A percentile compares a stretch with the other conserved stretches of the same genome.
Evolutionary conservation across 805 yeast species (phyloP).

Genomic region (Lachancea dasiensis): DNA sequence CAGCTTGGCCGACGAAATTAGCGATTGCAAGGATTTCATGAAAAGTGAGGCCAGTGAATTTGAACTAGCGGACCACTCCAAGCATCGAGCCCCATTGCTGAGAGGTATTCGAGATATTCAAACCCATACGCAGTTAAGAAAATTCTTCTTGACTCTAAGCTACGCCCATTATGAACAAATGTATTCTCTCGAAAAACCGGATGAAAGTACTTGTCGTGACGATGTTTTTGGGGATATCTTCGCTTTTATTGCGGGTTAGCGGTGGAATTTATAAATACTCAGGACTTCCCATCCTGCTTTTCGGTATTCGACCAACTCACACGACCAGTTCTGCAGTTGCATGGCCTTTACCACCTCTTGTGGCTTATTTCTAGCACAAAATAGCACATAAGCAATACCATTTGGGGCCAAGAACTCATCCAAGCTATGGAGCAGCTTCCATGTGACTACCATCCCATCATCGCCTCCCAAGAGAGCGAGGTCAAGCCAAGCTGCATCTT

Average conservation of each 20-base stretch:
- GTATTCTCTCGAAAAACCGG: slow-evolving; percentile 44
- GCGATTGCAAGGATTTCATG: slow-evolving; percentile 33
- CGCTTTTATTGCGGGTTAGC: slow-evolving; percentile 1
- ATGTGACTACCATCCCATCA: slow-evolving; percentile 86
- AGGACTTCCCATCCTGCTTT: slow-evolving; percentile 97
- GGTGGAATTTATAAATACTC: slow-evolving; percentile 58
- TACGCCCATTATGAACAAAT: slow-evolving; percentile 37
- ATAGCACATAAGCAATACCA: slow-evolving; percentile 83
- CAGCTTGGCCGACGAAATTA: slow-evolving; percentile 43
- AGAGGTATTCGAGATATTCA: slow-evolving; percentile 21
- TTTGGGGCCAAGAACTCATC: slow-evolving; percentile 43
- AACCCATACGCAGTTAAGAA: slow-evolving; percentile 23
- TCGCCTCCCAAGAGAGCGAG: slow-evolving; percentile 85
- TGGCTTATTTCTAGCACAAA: slow-evolving; percentile 89
- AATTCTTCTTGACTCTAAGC: slow-evolving; percentile 26
- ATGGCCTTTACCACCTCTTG: slow-evolving; percentile 47
- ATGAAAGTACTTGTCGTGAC: slow-evolving; percentile 41
- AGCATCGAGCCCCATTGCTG: slow-evolving; percentile 26
- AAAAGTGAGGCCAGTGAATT: slow-evolving; percentile 15
- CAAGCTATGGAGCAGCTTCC: slow-evolving; percentile 50
- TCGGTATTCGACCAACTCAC: slow-evolving; percentile 49
- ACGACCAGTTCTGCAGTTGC: slow-evolving; percentile 47
- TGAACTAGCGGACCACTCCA: slow-evolving; percentile 16
- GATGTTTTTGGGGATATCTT: slow-evolving; percentile 60
- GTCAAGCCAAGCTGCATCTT: slow-evolving; percentile 70